These are phyloP conservation scores for Knufia fluminis DNA, from an alignment of 2,329 filamentous ascomycete genomes.

Conservation along the genomic window DNA sequence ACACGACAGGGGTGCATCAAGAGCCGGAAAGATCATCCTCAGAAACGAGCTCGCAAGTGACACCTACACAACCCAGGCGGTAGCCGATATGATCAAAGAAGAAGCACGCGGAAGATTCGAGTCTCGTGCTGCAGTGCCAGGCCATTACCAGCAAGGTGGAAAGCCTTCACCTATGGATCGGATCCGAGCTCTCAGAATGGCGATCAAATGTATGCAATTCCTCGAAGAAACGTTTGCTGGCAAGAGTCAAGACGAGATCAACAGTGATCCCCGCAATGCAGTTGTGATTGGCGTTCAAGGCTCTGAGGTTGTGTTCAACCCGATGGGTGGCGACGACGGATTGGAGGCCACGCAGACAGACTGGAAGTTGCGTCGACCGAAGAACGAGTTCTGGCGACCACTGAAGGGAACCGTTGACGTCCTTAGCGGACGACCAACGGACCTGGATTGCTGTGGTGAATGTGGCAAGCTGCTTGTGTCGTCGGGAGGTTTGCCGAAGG, in stretches of 20 bases:
- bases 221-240: constrained; percentile 64
- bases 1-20: constrained; percentile 75
- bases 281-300: constrained; percentile 88
- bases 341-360: constrained; percentile 82
- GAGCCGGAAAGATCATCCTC: constrained; percentile 89
- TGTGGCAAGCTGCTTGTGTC: neutral
- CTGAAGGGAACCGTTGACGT: constrained; percentile 77
- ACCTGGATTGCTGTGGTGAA: constrained; percentile 16
- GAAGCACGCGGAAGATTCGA: constrained; percentile 90
- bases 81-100: constrained; percentile 90
- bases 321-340: constrained; percentile 53
- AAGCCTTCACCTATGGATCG: constrained; percentile 94
- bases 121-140: constrained; percentile 79
- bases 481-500: neutral
- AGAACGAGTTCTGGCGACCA: constrained; percentile 72
- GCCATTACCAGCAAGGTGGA: constrained; percentile 89
- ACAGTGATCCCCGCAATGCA: constrained; percentile 62
- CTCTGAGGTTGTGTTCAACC: constrained; percentile 76
- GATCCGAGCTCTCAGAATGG: constrained; percentile 79
- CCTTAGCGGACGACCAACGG: constrained; percentile 59
- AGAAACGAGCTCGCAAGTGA: constrained; percentile 89
- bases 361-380: constrained; percentile 82
- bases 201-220: constrained; percentile 89
- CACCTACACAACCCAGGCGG: constrained; percentile 85
- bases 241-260: constrained; percentile 57